Evolutionary conservation across 805 yeast genomes (phyloP), one percentile per base, ranked within the genome.

Genomic region (Priceomyces haplophilus): DNA sequence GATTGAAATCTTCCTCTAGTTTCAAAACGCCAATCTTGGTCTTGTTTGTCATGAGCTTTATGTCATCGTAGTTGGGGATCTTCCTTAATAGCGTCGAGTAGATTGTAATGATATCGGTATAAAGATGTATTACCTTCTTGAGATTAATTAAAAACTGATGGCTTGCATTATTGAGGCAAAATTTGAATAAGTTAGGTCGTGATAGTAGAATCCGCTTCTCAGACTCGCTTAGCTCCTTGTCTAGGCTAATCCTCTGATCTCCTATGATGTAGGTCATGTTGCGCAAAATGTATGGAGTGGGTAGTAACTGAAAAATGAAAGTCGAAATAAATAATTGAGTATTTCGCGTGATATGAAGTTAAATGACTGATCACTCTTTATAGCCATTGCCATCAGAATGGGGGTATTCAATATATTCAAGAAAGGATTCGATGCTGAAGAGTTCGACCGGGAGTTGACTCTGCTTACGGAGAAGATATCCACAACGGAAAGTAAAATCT

Each of bases 191-290:
- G 20, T 55, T 54, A 20, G 56, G 56, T 42, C 65, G 69, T 1
- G 62, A 41, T 4, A 57, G 41, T 19, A 66, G 46, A 19, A 66
- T 53, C 40, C 46, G 47, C 45, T 47, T 50, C 38, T 67, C 71
- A 13, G 51, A 50, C 11, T 52, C 54, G 7, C 51, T 29, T 12
- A 59, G 34, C 32, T 46, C 46, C 1, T 48, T 39, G 36, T 57
- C 60, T 27, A 69, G 43, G 15, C 56, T 45, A 30, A 69, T 55
- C 38, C 44, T 46, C 18, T 59, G 45, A 48, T 63, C 69, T 6
- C 72, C 74, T 39, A 69, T 61, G n/a, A 65, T 59, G 44, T 68
- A 69, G 2, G 72, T 61, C 73, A 68, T 68, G 11, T 12, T 32
- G 18, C 24, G 15, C 27, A 12, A n/a, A 16, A 12, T 32, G 11